Base-by-base conservation (phyloP, 1,284 basidiomycete species). In the Thecaphora thlaspeos region DNA sequence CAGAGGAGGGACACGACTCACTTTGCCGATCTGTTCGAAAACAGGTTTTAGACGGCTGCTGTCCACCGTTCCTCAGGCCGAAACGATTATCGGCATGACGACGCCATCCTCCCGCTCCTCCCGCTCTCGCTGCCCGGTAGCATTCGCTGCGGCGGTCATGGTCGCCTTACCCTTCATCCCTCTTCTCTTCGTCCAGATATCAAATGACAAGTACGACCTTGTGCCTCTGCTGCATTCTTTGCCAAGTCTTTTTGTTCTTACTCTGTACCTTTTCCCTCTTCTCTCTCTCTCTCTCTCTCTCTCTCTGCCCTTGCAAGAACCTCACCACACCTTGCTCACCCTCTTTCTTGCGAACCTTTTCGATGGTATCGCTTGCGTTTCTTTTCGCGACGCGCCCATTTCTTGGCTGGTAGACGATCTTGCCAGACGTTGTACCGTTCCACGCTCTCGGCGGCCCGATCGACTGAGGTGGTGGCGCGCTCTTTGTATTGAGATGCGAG, bases 391-490 rank as follows among this genome's bases (percentile, higher is more conserved):
- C 52, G 17, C 12, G 43, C 53, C 10, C 40, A 28, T 40, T 56
- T 56, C 26, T 51, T 56, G n/a, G 54, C 48, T 2, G 48, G 54
- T 14, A 51, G 48, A 5, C 54, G 54, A 24, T 56, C 54, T 43
- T 56, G 41, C 54, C 54, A 56, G 3, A 51, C 34, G 24, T 51
- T 56, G 48, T 48, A 56, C 19, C 43, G 50, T 34, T 55, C 54
- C 2, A 51, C 48, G 18, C 50, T 50, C 11, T 43, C 48, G 4
- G 48, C 48, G 1, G 39, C 37, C 22, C 39, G 47, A 12, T 56
- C 54, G 10, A 56, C 18, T 4, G 44, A 39, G 8, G 41, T 26
- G 4, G 2, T 45, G 9, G 45, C 39, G 2, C 41, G 41, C 22
- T 43, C 41, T n/a, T 42, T 36, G 45, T 34, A 41, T n/a, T 43